phyloP scores from a whole-genome alignment of 2,329 filamentous ascomycete species.

The Fusarium sp. region DNA sequence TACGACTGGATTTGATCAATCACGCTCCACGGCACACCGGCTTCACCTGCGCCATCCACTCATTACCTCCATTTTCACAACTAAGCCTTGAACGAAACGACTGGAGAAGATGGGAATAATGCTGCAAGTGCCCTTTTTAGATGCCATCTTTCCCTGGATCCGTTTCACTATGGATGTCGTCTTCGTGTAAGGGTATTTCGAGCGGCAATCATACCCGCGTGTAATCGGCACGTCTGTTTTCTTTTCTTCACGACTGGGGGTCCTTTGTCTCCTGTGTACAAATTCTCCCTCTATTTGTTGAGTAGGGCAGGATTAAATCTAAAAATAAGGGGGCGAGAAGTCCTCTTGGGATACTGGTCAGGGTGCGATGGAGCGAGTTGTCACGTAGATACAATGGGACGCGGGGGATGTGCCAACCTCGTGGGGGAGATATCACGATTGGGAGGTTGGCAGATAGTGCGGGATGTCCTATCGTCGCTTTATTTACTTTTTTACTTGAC shows the following conservation, averaged over 20 bases:
- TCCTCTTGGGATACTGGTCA: constrained; percentile 36
- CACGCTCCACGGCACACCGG: constrained; percentile 39
- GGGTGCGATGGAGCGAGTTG: constrained; percentile 30
- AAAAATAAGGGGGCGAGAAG: constrained; percentile 33
- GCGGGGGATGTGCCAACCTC: constrained; percentile 19
- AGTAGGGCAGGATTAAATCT: constrained; percentile 15
- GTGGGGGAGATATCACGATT: constrained; percentile 20
- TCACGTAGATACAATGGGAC: constrained; percentile 23
- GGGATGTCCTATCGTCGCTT: constrained; percentile 44
- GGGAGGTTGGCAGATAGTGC: constrained; percentile 31
- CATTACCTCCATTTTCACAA: constrained; percentile 47
- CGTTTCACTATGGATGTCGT: constrained; percentile 2
- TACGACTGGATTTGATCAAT: constrained; percentile 45
- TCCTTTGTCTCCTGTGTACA: constrained; percentile 39
- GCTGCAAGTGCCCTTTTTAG: constrained; percentile 12
- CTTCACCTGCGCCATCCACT: constrained; percentile 52
- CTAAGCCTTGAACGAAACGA: constrained; percentile 42
- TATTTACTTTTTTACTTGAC: constrained; percentile 44
- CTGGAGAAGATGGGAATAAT: constrained; percentile 35
- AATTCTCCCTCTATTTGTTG: constrained; percentile 13
- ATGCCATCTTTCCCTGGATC: constrained; percentile 8
- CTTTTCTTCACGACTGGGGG: constrained; percentile 34
- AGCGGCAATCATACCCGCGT: constrained; percentile 29
- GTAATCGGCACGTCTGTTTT: constrained; percentile 37
- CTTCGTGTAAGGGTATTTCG: constrained; percentile 7